Evolutionary conservation across 225 moss, liverwort and hornwort genomes (phyloP).

Genomic region (Climacium dendroides): DNA sequence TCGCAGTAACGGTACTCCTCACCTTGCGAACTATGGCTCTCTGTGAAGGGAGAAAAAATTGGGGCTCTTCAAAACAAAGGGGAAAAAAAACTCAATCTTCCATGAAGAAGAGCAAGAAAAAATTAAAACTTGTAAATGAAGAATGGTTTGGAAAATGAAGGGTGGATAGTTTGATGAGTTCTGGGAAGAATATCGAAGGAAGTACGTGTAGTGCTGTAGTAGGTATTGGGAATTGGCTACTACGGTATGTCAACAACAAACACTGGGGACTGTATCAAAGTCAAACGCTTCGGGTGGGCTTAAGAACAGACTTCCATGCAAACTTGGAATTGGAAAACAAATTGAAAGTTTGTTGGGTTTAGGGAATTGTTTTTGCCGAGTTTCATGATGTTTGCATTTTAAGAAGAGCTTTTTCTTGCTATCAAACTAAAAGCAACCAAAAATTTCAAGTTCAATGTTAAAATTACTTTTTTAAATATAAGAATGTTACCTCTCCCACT

Average conservation of each 20-base stretch:
- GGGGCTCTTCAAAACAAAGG: not conserved
- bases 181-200: not conserved
- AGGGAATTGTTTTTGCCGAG: not conserved
- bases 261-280: too few relatives aligned
- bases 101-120: not conserved
- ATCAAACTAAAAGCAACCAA: not conserved
- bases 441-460: not conserved
- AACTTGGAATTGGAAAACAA: not conserved
- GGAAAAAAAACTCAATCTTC: not conserved
- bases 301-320: not conserved
- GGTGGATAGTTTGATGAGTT: not conserved
- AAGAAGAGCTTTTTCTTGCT: not conserved
- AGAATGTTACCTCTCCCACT: not conserved
- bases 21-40: not conserved
- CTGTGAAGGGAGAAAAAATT: not conserved
- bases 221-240: too few relatives aligned
- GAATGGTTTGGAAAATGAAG: too few relatives aligned
- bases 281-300: rapidly evolving
- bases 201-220: too few relatives aligned
- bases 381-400: not conserved
- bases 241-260: too few relatives aligned
- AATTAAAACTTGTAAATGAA: not conserved
- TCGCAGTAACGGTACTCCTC: not conserved
- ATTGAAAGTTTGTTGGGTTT: not conserved
- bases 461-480: not conserved